Conservation (phyloP, 2,329 filamentous ascomycete genomes). For the Dactylellina sp. region DNA sequence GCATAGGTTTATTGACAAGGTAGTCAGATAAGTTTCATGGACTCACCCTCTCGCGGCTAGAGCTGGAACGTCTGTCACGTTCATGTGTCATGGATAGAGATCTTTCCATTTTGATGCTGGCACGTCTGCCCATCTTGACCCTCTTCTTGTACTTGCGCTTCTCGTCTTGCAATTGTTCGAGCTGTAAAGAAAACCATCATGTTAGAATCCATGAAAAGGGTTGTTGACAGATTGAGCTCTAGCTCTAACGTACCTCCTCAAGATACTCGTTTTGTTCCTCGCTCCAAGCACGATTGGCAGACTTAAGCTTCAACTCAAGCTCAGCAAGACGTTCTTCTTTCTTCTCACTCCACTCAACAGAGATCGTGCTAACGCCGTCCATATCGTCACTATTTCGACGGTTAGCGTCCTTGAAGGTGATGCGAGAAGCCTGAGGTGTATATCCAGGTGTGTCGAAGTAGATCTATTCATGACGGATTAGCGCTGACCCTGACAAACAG, state of each 20-base stretch:
- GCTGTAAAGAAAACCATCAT: conserved; percentile 13
- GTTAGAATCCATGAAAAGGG: background rate
- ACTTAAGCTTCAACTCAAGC: conserved; percentile 38
- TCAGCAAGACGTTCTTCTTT: conserved; percentile 44
- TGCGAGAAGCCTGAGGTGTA: conserved; percentile 41
- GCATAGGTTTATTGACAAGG: background rate
- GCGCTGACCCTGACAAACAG: background rate
- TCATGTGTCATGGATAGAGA: conserved; percentile 39
- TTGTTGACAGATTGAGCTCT: background rate
- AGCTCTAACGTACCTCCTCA: conserved; percentile 35
- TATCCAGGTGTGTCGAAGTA: conserved; percentile 43
- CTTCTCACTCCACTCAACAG: conserved; percentile 39
- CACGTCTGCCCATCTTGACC: conserved; percentile 37
- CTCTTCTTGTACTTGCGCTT: conserved; percentile 48
- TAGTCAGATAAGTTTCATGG: no score
- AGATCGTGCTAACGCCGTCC: conserved; percentile 51
- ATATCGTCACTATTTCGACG: conserved; percentile 55
- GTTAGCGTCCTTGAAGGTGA: conserved; percentile 45
- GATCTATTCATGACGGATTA: conserved; percentile 28
- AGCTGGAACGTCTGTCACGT: conserved; percentile 26
- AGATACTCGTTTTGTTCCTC: conserved; percentile 49
- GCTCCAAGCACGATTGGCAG: conserved; percentile 49
- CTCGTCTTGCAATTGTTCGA: conserved; percentile 48
- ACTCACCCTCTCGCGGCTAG: conserved; percentile 49
- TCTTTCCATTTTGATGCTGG: conserved; percentile 48